A percentile compares a stretch with the other conserved stretches of the same genome.
phyloP scores from a whole-genome alignment of 2,329 filamentous ascomycete species.

The Pseudodiploospora longispora region DNA sequence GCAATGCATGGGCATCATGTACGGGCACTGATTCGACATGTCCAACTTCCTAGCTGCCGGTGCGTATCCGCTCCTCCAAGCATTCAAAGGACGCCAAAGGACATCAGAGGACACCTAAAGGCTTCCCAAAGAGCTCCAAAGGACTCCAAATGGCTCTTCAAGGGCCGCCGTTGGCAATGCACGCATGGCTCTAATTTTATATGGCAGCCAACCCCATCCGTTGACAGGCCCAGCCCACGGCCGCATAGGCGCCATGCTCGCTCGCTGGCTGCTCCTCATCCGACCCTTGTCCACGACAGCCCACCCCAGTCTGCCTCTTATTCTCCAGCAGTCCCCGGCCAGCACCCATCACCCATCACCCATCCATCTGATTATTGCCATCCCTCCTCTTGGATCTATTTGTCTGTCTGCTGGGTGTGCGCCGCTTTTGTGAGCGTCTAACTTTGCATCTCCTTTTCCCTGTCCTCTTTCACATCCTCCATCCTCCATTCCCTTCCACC shows the following conservation, averaged over 20 bases:
- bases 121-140: not conserved
- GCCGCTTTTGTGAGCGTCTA: conserved; percentile 3
- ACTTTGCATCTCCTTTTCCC: conserved; percentile 8
- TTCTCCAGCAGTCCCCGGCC: not conserved
- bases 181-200: conserved; percentile 35
- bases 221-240: conserved; percentile 31
- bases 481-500: conserved; percentile 5
- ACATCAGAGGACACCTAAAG: too few relatives aligned
- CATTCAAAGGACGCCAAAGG: too few relatives aligned
- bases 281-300: conserved; percentile 26
- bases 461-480: not conserved
- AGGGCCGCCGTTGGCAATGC: conserved; percentile 6
- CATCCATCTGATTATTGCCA: conserved; percentile 3
- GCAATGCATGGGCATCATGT: too few relatives aligned
- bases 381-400: not conserved
- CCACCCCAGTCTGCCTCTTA: conserved; percentile 12
- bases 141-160: conserved; percentile 18
- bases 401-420: conserved; percentile 3
- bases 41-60: conserved; percentile 7
- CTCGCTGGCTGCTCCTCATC: conserved; percentile 22
- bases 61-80: conserved; percentile 6
- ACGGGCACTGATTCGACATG: too few relatives aligned
- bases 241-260: conserved; percentile 36
- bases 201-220: conserved; percentile 31
- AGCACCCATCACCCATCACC: conserved; percentile 3